Conservation (phyloP, 2,329 filamentous ascomycete species). For the Geoglossum cookeanum region DNA sequence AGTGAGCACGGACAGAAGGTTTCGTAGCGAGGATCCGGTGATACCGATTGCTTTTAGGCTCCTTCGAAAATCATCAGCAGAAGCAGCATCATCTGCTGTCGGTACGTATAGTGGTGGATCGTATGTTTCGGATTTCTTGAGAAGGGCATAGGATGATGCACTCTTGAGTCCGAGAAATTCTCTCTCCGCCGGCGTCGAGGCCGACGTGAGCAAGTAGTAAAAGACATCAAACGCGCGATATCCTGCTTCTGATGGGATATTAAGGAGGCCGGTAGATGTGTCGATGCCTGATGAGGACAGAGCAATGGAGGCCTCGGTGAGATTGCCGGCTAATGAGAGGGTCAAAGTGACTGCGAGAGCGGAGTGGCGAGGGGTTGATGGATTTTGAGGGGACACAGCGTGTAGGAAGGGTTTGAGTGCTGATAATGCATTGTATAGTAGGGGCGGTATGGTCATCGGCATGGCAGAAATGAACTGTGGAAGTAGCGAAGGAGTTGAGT, state of each 20-base stretch:
- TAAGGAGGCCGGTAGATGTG: constrained; percentile 58
- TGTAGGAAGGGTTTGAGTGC: constrained; percentile 73
- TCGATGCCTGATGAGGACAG: constrained; percentile 80
- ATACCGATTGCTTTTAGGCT: constrained; percentile 85
- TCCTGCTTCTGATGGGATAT: constrained; percentile 59
- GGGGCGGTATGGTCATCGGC: constrained; percentile 57
- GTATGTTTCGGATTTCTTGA: constrained; percentile 73
- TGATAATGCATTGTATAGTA: constrained; percentile 59
- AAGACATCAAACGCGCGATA: constrained; percentile 94
- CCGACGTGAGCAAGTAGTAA: constrained; percentile 87
- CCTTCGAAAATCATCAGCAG: constrained; percentile 79
- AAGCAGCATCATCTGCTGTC: constrained; percentile 77
- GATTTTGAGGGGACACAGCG: constrained; percentile 75
- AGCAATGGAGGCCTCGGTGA: constrained; percentile 56
- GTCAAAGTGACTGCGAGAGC: constrained; percentile 67
- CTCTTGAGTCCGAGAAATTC: constrained; percentile 71
- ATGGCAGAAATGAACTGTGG: constrained; percentile 63
- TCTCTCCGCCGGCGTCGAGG: constrained; percentile 70
- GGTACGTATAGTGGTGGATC: constrained; percentile 73
- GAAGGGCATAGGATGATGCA: constrained; percentile 55
- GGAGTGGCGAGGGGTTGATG: constrained; percentile 62
- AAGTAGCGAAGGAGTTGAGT: constrained; percentile 70
- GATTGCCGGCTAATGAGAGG: constrained; percentile 58
- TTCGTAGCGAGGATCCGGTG: constrained; percentile 64
- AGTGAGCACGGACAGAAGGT: constrained; percentile 69